phyloP scores from a whole-genome alignment of 371 early-diverging fungal genomes.

The Umbelopsis sp. region DNA sequence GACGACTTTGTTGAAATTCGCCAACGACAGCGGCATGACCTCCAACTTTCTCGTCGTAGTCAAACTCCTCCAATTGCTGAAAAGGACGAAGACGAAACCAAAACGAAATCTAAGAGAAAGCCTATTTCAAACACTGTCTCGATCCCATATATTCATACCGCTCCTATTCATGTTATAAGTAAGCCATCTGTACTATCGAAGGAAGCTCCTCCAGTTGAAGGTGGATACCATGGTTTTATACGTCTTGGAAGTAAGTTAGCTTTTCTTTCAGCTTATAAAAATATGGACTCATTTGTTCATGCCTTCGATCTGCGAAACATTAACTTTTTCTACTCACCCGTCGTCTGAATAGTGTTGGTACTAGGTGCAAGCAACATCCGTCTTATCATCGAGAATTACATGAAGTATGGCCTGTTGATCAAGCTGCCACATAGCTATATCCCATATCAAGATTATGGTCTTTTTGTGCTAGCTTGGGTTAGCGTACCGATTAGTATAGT shows the following conservation, averaged over 20 bases:
- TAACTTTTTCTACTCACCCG: neutral
- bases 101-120: slow-evolving; percentile 18
- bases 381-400: slow-evolving; percentile 84
- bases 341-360: slow-evolving; percentile 65
- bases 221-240: slow-evolving; percentile 74
- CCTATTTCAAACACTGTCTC: slow-evolving; percentile 19
- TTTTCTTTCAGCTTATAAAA: neutral
- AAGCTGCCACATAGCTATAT: slow-evolving; percentile 63
- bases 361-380: slow-evolving; percentile 84
- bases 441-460: slow-evolving; percentile 59
- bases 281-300: neutral
- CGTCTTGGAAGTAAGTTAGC: slow-evolving; percentile 63
- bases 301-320: neutral
- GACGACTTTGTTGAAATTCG: slow-evolving; percentile 50
- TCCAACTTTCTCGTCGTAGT: slow-evolving; percentile 42
- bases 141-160: slow-evolving; percentile 55
- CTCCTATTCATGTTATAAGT: slow-evolving; percentile 64
- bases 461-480: slow-evolving; percentile 51
- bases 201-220: slow-evolving; percentile 67
- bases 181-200: slow-evolving; percentile 71
- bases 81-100: slow-evolving; percentile 38
- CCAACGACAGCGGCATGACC: slow-evolving; percentile 37
- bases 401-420: slow-evolving; percentile 87
- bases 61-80: slow-evolving; percentile 35
- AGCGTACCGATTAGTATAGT: slow-evolving; percentile 57